Evolutionary conservation across 2,329 filamentous ascomycete species (phyloP), one percentile per base, ranked within the genome.

Genomic region (Rasamsonia emersonii): DNA sequence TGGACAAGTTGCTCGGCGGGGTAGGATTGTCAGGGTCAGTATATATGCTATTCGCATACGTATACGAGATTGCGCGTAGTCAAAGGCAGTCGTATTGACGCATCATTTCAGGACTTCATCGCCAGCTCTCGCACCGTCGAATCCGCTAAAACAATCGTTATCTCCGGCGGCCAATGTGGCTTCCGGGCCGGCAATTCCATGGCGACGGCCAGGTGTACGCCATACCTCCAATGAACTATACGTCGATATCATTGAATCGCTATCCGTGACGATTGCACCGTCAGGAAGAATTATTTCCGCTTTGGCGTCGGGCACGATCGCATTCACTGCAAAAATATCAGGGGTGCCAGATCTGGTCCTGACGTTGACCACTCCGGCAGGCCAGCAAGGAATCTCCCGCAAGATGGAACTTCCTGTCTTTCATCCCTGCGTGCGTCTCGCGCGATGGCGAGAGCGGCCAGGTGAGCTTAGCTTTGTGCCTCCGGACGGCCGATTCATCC

Each of bases 201-300:
- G 91, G 91, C 76, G 91, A 40, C 73, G 86, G 39, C 77, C 85
- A 23, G 94, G 94, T 50, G 91, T 98, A 32, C 75, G 88, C 10
- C 91, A 98, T 58, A 96, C 89, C 3, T 93, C 84, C 34, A 98
- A 96, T 59, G 91, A 98, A 59, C 71, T 98, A 45, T 96, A 96
- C 56, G 89, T 94, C 36, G 91, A 98, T 55, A 77, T 98, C 9
- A 77, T 98, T 39, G 91, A 98, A 64, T 86, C 84, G 1, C 68
- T 98, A 0, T 76, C 79, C 1, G 85, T 95, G 24, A 94, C 82
- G 0, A 72, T 96, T 24, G 86, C 91, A 0, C 91, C 91, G 0
- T 95, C 88, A 0, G 91, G 91, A 4, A 73, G 86, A 9, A 81
- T 89, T 1, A 70, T 98, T 14, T 79, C 85, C 5, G 89, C 91